These are phyloP conservation scores for Pseudogymnoascus sp. DNA, from an alignment of 2,329 filamentous ascomycete genomes.

Conservation along the genomic window DNA sequence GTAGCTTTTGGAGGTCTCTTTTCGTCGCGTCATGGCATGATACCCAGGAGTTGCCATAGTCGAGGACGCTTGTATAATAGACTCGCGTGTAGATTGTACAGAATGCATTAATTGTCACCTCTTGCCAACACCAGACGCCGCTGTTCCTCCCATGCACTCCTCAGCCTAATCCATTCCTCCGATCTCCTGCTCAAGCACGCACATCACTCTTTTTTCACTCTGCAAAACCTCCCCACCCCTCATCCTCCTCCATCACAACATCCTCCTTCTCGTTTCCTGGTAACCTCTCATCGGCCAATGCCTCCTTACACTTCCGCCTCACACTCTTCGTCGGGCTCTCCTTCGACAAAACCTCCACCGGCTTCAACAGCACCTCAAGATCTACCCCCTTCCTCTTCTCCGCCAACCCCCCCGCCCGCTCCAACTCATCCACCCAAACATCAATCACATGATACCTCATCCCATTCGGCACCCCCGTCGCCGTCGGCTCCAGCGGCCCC, in stretches of 20 bases:
- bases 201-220: constrained; percentile 17
- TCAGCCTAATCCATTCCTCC: neutral
- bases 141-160: constrained; percentile 1
- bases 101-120: constrained; percentile 18
- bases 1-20: constrained; percentile 10
- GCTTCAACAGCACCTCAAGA: constrained; percentile 34
- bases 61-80: constrained; percentile 3
- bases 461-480: constrained; percentile 63
- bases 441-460: constrained; percentile 82
- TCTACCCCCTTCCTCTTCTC: constrained; percentile 30
- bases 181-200: neutral
- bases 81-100: constrained; percentile 11
- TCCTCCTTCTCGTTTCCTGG: constrained; percentile 48
- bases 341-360: constrained; percentile 37
- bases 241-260: constrained; percentile 32
- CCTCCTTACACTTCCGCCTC: constrained; percentile 61
- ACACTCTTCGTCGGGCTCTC: constrained; percentile 64
- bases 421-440: constrained; percentile 85
- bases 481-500: constrained; percentile 36
- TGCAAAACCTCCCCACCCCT: constrained; percentile 30
- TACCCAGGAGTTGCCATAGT: constrained; percentile 12
- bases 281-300: constrained; percentile 67
- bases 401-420: constrained; percentile 55
- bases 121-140: constrained; percentile 14
- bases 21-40: constrained; percentile 12